These are phyloP conservation scores for Aspergillus puulaauensis DNA, from an alignment of 2,329 filamentous ascomycete genomes.

Conservation along the genomic window DNA sequence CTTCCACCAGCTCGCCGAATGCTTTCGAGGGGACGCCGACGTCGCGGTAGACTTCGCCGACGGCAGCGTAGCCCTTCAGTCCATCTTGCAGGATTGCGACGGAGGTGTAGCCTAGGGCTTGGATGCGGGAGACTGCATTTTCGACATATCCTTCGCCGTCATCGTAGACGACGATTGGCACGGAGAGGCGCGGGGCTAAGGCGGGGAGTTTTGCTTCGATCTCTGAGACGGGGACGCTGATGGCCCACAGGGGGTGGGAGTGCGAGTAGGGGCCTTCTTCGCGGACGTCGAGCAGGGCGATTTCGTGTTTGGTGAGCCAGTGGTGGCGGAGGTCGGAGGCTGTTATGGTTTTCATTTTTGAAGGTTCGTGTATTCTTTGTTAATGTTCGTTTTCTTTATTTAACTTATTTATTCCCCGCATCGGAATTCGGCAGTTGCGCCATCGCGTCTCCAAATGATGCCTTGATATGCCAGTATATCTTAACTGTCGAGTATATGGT, in stretches of 20 bases:
- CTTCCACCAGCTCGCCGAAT: slow-evolving; percentile 2
- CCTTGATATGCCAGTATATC: too few relatives aligned
- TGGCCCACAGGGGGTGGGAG: slow-evolving; percentile 1
- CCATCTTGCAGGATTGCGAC: neutral
- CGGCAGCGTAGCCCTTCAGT: neutral
- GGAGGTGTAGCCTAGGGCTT: neutral
- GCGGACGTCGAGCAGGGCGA: slow-evolving; percentile 4
- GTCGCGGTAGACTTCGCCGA: slow-evolving; percentile 3
- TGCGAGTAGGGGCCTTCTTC: neutral
- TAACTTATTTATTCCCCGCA: too few relatives aligned
- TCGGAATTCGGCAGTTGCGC: too few relatives aligned
- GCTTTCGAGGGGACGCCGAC: neutral
- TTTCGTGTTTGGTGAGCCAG: neutral
- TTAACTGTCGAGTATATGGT: too few relatives aligned
- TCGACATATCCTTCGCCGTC: neutral
- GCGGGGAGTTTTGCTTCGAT: neutral
- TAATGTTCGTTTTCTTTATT: too few relatives aligned
- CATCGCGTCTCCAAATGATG: too few relatives aligned
- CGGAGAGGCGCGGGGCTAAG: neutral
- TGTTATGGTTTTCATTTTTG: neutral
- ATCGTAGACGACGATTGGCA: neutral
- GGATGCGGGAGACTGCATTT: neutral
- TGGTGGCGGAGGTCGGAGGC: neutral
- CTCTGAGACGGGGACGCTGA: neutral
- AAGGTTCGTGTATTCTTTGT: too few relatives aligned